Base-by-base conservation (phyloP, 129 eudicot genomes). In the Lactuca sativa region DNA sequence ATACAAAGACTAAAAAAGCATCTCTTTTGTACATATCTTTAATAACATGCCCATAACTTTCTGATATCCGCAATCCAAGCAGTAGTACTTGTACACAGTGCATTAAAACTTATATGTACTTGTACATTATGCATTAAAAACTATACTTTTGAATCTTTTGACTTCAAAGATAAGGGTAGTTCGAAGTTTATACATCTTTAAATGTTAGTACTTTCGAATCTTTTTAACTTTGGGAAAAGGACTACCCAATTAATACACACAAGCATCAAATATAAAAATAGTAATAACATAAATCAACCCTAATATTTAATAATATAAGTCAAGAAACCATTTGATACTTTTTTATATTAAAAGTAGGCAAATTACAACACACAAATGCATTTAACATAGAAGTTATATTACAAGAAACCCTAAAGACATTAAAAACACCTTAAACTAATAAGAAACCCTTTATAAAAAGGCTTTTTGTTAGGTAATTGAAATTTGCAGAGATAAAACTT, bases 21-120 rank as follows among this genome's bases (percentile, higher is more conserved):
- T 74, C 72, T 65, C 72, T 56, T 74, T 74, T 56, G 66, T 56
- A 63, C 72, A 64, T 40, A 38, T 56, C 66, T 64, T 64, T 65
- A 56, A 64, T 55, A 74, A 64, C 78, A 74, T 74, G 48, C 32
- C 53, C 37, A 36, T 11, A 55, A 73, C 78, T 63, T 74, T 66
- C 34, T 64, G 13, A 9, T n/a, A 41, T 33, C 3, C 5, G 55
- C n/a, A 25, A 16, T 64, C 36, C 17, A 53, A 53, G 58, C 58
- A 53, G 4, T 53, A 53, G 18, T 15, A 56, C 71, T 40, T 64
- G 59, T 56, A 64, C 78, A 43, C 58, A 44, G 56, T 74, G 78
- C 66, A 41, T 1, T 64, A 41, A 43, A n/a, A 13, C 3, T 55
- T 57, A 30, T 5, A 0, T 47, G 52, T 47, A 68, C 73, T 68